Evolutionary conservation across 306 rosid genomes (phyloP).

Genomic region (Vigna hirtella): DNA sequence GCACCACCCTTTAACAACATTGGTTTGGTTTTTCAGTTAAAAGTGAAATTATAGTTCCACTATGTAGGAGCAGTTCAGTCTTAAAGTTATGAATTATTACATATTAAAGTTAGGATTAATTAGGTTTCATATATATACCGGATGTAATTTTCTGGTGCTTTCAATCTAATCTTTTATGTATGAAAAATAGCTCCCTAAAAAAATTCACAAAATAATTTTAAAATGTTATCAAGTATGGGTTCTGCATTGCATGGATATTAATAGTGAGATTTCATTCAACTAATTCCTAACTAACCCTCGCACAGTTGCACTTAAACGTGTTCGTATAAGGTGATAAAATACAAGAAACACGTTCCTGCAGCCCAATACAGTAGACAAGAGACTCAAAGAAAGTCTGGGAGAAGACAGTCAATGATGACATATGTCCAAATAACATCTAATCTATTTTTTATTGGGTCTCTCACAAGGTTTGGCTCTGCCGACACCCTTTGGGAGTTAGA

Average conservation of each 20-base stretch:
- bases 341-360: conserved; percentile 16
- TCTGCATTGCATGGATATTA: background rate
- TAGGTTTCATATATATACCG: background rate
- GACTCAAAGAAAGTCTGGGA: conserved; percentile 12
- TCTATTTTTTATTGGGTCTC: background rate
- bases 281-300: background rate
- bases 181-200: background rate
- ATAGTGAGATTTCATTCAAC: conserved; percentile 3
- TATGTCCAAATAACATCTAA: conserved; percentile 24
- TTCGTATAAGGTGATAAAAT: conserved; percentile 15
- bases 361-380: background rate
- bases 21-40: background rate
- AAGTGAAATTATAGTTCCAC: conserved; percentile 25
- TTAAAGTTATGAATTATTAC: background rate
- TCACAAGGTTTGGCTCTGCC: background rate
- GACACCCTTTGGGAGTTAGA: background rate
- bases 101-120: background rate
- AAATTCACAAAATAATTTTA: background rate
- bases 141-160: conserved; percentile 6
- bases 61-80: background rate
- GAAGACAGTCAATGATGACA: background rate
- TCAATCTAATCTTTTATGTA: conserved; percentile 2
- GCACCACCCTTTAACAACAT: too few relatives aligned
- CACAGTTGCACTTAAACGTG: conserved; percentile 19
- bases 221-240: background rate